Evolutionary conservation across 2,329 filamentous ascomycete species (phyloP).

Genomic region (Botryotinia calthae): DNA sequence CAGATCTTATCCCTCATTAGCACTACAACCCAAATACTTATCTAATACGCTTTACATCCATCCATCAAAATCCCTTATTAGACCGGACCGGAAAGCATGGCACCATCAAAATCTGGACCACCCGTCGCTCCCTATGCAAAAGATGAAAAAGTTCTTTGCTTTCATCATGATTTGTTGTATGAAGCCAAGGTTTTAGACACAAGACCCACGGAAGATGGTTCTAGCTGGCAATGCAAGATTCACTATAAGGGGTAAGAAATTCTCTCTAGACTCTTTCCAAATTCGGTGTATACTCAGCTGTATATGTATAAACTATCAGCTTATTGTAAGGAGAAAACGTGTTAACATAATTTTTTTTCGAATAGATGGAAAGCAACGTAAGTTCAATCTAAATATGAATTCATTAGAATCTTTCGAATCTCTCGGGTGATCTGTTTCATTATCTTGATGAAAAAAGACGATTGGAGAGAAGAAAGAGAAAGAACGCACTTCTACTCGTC

Average conservation of each 20-base stretch:
- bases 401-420: neutral
- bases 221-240: slow-evolving; percentile 79
- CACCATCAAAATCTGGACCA: slow-evolving; percentile 35
- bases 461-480: neutral
- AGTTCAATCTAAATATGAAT: slow-evolving; percentile 45
- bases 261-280: neutral
- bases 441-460: neutral
- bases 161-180: slow-evolving; percentile 95
- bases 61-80: neutral
- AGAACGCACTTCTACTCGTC: neutral
- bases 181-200: slow-evolving; percentile 93
- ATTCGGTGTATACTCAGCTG: neutral
- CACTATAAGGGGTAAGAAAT: slow-evolving; percentile 74
- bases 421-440: neutral
- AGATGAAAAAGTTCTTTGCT: slow-evolving; percentile 94
- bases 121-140: slow-evolving; percentile 46
- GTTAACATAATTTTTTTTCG: neutral
- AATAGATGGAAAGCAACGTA: slow-evolving; percentile 91
- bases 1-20: neutral
- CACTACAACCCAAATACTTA: neutral
- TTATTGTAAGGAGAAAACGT: neutral
- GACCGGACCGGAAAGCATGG: slow-evolving; percentile 30
- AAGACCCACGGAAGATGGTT: slow-evolving; percentile 61
- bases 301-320: neutral
- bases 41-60: neutral